phyloP scores from a whole-genome alignment of 129 eudicot species.

The Solidago caesia region DNA sequence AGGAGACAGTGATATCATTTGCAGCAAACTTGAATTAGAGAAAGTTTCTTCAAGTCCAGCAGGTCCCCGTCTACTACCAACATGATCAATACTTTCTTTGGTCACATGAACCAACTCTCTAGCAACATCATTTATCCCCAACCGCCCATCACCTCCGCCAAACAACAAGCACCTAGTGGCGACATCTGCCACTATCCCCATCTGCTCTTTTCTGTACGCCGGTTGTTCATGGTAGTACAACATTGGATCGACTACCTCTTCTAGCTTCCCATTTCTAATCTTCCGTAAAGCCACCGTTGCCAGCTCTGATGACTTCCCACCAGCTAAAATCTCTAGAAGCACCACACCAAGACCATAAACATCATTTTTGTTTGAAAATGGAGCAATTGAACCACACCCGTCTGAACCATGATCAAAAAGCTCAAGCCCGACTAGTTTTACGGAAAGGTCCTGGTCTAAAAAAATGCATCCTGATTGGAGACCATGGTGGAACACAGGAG shows the following conservation, averaged over 20 bases:
- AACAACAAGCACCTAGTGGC: slow-evolving; percentile 79
- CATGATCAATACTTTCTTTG: slow-evolving; percentile 44
- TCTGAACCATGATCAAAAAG: slow-evolving; percentile 28
- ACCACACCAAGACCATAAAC: slow-evolving; percentile 68
- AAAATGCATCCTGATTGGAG: slow-evolving; percentile 55
- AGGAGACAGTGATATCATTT: slow-evolving; percentile 91
- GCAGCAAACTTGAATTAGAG: slow-evolving; percentile 89
- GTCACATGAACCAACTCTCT: slow-evolving; percentile 61
- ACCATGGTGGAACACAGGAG: slow-evolving; percentile 72
- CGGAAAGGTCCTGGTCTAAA: slow-evolving; percentile 54
- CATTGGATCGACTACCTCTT: slow-evolving; percentile 79
- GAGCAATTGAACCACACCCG: not conserved
- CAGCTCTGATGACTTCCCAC: slow-evolving; percentile 36
- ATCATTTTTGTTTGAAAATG: slow-evolving; percentile 43
- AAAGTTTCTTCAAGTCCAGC: slow-evolving; percentile 75
- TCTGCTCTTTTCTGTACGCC: slow-evolving; percentile 55
- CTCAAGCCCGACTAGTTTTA: slow-evolving; percentile 60
- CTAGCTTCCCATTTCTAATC: slow-evolving; percentile 69
- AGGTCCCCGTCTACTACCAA: slow-evolving; percentile 62
- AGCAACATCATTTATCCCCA: slow-evolving; percentile 73
- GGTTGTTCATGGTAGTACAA: slow-evolving; percentile 87
- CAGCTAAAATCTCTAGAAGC: slow-evolving; percentile 72
- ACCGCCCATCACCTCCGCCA: slow-evolving; percentile 64
- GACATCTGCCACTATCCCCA: slow-evolving; percentile 69
- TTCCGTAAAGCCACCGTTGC: slow-evolving; percentile 55